phyloP scores from a whole-genome alignment of 1,284 basidiomycete species.

The Trichosporon faecale region DNA sequence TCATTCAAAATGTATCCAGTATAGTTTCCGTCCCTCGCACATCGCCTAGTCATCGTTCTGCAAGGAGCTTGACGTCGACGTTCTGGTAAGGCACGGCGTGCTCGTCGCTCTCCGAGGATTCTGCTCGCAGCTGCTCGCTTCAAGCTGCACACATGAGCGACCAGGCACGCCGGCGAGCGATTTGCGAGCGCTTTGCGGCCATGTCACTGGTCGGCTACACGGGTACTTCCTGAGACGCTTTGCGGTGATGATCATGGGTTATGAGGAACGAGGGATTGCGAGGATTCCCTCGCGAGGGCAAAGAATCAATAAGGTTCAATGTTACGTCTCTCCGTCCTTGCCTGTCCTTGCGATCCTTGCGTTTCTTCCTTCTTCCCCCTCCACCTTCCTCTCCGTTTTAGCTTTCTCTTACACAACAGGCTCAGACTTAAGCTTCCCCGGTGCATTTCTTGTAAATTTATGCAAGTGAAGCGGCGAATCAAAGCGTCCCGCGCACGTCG shows the following conservation, averaged over 20 bases:
- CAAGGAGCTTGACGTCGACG: not conserved
- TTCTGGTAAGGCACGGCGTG: not conserved
- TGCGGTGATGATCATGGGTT: not conserved
- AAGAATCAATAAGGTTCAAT: not conserved
- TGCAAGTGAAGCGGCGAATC: not conserved
- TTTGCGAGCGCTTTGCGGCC: not conserved
- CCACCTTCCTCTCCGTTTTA: not conserved
- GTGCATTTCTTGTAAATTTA: not conserved
- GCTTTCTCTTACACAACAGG: not conserved
- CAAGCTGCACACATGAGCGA: not conserved
- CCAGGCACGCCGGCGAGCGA: not conserved
- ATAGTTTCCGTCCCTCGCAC: too few relatives aligned
- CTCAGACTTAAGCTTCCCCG: not conserved
- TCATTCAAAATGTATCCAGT: too few relatives aligned
- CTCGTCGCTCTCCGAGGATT: not conserved
- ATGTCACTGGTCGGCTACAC: not conserved
- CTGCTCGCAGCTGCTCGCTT: too few relatives aligned
- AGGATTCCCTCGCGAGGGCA: too few relatives aligned
- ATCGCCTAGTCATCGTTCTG: not conserved
- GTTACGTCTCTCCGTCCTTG: not conserved
- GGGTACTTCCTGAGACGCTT: not conserved
- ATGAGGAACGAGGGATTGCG: not conserved
- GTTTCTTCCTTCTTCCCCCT: too few relatives aligned
- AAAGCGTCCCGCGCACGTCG: not conserved
- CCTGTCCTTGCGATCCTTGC: not conserved